phyloP scores from a whole-genome alignment of 768 basidiomycete species.

The Chalciporus pseudorubinellus region DNA sequence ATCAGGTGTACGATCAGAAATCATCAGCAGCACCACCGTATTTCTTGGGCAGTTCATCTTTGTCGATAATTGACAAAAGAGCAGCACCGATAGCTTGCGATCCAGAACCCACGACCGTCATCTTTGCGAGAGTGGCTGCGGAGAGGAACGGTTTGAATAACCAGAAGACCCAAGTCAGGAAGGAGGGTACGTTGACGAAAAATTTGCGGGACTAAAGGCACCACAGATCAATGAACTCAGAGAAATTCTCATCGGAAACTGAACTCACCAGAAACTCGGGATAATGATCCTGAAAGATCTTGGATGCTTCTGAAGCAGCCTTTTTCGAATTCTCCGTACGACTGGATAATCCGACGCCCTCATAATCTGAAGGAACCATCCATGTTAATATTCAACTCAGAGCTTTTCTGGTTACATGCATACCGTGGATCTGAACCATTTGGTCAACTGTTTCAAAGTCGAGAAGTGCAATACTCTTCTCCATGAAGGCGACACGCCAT shows the following conservation, averaged over 20 bases:
- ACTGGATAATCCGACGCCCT: conserved; percentile 62
- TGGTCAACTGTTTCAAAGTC: conserved; percentile 76
- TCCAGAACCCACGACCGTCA: conserved; percentile 72
- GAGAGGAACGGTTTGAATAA: conserved; percentile 73
- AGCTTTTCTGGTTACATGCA: conserved; percentile 1
- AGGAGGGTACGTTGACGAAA: conserved; percentile 77
- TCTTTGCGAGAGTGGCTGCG: conserved; percentile 73
- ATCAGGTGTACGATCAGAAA: conserved; percentile 37
- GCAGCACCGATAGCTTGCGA: conserved; percentile 56
- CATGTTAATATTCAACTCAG: neutral
- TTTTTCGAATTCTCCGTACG: conserved; percentile 74
- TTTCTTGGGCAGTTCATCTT: conserved; percentile 56
- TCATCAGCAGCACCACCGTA: conserved; percentile 69
- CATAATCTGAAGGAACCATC: conserved; percentile 66
- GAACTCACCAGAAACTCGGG: conserved; percentile 66
- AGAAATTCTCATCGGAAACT: no score
- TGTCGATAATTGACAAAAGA: conserved; percentile 55
- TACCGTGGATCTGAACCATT: conserved; percentile 71
- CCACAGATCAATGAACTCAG: neutral
- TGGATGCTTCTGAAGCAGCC: conserved; percentile 71
- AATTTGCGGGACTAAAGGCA: conserved; percentile 61
- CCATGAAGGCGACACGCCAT: conserved; percentile 81
- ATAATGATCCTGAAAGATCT: conserved; percentile 74
- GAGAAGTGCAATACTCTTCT: conserved; percentile 56
- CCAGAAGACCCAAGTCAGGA: conserved; percentile 85